Percentiles rank a stretch among this genome's conserved stretches.
Conservation (phyloP, 371 early-diverging fungal species). For the Mycotypha africana region DNA sequence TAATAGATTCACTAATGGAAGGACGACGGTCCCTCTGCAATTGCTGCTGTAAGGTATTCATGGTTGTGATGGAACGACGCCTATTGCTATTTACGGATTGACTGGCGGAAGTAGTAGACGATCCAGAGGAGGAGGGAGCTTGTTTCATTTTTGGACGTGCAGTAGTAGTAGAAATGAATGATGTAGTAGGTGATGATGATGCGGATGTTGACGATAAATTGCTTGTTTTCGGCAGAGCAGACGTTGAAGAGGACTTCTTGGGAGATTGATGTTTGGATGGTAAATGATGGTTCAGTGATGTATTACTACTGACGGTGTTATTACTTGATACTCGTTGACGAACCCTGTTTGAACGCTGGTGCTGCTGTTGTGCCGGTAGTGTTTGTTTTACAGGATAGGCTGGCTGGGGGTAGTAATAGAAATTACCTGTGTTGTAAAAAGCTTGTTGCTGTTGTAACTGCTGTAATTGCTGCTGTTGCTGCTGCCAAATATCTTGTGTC, state of each 20-base stretch:
- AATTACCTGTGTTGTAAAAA: too few relatives aligned
- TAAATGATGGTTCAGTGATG: too few relatives aligned
- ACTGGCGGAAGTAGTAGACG: not conserved
- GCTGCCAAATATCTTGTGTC: not conserved
- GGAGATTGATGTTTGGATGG: too few relatives aligned
- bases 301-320: too few relatives aligned
- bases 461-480: constrained; percentile 14
- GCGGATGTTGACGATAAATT: too few relatives aligned
- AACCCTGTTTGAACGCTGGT: not conserved
- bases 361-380: not conserved
- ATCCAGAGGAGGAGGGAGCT: not conserved
- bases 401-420: constrained; percentile 10
- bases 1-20: constrained; percentile 9
- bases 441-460: constrained; percentile 1
- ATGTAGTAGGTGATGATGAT: too few relatives aligned
- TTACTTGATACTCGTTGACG: constrained; percentile 27
- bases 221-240: too few relatives aligned
- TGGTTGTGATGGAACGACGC: not conserved
- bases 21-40: constrained; percentile 12
- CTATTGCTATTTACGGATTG: constrained; percentile 1
- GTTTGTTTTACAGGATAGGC: not conserved
- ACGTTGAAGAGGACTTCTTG: too few relatives aligned
- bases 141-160: not conserved
- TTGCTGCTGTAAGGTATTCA: constrained; percentile 1
- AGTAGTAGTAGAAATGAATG: not conserved